Conservation (phyloP, 2,329 filamentous ascomycete species). For the Ciborinia camelliae region DNA sequence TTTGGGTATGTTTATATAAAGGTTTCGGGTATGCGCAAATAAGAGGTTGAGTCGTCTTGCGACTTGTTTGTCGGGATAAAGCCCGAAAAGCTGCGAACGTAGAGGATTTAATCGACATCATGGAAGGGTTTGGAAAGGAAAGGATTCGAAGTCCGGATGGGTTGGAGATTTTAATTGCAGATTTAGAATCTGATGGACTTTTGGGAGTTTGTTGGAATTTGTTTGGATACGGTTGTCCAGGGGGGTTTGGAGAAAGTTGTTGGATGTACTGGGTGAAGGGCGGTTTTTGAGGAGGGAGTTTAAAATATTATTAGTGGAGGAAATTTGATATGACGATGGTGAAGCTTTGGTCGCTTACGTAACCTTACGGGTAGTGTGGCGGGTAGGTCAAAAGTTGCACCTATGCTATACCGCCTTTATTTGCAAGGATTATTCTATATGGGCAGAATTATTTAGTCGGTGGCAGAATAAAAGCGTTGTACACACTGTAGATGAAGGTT, state of each 20-base stretch:
- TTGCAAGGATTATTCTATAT: background rate
- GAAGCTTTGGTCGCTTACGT: background rate
- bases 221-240: too few relatives aligned
- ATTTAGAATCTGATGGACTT: background rate
- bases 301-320: background rate
- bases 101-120: constrained; percentile 4
- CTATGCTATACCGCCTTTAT: background rate
- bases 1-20: background rate
- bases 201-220: too few relatives aligned
- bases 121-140: background rate
- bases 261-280: too few relatives aligned
- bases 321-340: background rate
- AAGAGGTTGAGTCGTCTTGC: background rate
- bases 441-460: background rate
- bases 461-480: background rate
- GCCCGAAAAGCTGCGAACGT: constrained; percentile 3
- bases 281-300: background rate
- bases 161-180: background rate
- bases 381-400: too few relatives aligned
- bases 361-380: too few relatives aligned
- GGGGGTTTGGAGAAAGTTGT: background rate
- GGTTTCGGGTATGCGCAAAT: background rate
- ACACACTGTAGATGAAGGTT: background rate
- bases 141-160: too few relatives aligned
- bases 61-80: background rate